phyloP scores from a whole-genome alignment of 2,329 filamentous ascomycete genomes.

The Botryotinia convoluta region DNA sequence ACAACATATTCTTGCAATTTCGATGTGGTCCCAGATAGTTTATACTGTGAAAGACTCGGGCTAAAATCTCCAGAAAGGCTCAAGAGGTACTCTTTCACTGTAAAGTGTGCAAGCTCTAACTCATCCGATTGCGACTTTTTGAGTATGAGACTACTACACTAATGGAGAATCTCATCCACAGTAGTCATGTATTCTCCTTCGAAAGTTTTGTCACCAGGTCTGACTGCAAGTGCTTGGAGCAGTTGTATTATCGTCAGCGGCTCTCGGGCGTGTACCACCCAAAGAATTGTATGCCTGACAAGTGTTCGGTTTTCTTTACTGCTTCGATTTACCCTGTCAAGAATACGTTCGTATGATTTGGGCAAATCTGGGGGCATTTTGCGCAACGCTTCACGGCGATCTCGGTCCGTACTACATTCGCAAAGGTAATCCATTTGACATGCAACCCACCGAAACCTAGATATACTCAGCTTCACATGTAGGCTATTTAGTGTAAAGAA shows the following conservation, averaged over 20 bases:
- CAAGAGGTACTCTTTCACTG: slow-evolving; percentile 33
- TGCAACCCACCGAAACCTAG: slow-evolving; percentile 25
- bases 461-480: slow-evolving; percentile 21
- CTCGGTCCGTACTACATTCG: slow-evolving; percentile 27
- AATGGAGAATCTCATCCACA: slow-evolving; percentile 26
- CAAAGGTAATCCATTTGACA: slow-evolving; percentile 29
- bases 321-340: slow-evolving; percentile 31
- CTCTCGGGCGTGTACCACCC: slow-evolving; percentile 18
- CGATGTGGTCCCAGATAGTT: slow-evolving; percentile 6
- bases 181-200: slow-evolving; percentile 26
- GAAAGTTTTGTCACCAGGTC: slow-evolving; percentile 10
- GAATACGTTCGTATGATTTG: slow-evolving; percentile 35
- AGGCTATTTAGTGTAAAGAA: background rate
- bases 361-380: slow-evolving; percentile 28
- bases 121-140: slow-evolving; percentile 14
- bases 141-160: slow-evolving; percentile 32
- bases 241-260: slow-evolving; percentile 17
- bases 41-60: slow-evolving; percentile 8
- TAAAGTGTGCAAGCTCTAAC: slow-evolving; percentile 33
- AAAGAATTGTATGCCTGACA: slow-evolving; percentile 27
- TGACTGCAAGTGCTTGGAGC: slow-evolving; percentile 26
- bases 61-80: slow-evolving; percentile 1
- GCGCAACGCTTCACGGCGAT: slow-evolving; percentile 24
- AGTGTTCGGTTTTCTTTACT: slow-evolving; percentile 26
- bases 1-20: slow-evolving; percentile 1